phyloP scores from a whole-genome alignment of 2,329 filamentous ascomycete genomes.

The Trichophyton mentagrophytes region DNA sequence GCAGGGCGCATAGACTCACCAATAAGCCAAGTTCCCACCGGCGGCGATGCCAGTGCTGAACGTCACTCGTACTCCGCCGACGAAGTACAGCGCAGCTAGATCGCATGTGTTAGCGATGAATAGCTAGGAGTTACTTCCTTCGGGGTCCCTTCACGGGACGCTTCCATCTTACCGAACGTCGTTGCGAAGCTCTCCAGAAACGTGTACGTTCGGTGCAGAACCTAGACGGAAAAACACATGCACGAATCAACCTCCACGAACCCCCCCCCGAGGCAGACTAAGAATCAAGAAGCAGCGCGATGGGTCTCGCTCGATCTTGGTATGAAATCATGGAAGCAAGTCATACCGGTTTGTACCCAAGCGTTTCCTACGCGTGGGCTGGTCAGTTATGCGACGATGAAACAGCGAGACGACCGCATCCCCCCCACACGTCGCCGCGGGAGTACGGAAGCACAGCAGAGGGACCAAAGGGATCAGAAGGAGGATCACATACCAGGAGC shows the following conservation, averaged over 20 bases:
- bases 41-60: slow-evolving; percentile 52
- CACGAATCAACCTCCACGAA: neutral
- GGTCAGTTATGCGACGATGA: slow-evolving; percentile 7
- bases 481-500: slow-evolving; percentile 22
- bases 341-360: slow-evolving; percentile 44
- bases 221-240: slow-evolving; percentile 23
- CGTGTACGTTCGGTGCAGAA: slow-evolving; percentile 45
- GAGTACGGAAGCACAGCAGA: neutral
- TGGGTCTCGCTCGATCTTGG: neutral
- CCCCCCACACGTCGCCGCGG: neutral
- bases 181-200: slow-evolving; percentile 48
- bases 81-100: slow-evolving; percentile 47
- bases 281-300: neutral
- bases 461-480: neutral
- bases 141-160: no score
- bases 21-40: slow-evolving; percentile 49
- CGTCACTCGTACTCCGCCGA: slow-evolving; percentile 47
- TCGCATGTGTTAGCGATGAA: neutral
- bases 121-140: no score
- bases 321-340: neutral
- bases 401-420: neutral
- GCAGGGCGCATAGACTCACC: slow-evolving; percentile 25
- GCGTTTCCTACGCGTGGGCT: slow-evolving; percentile 29
- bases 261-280: neutral
- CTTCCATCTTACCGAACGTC: slow-evolving; percentile 38